These are phyloP conservation scores for Microbotryomycetes sp. DNA, from an alignment of 1,284 basidiomycete genomes.

Conservation along the genomic window DNA sequence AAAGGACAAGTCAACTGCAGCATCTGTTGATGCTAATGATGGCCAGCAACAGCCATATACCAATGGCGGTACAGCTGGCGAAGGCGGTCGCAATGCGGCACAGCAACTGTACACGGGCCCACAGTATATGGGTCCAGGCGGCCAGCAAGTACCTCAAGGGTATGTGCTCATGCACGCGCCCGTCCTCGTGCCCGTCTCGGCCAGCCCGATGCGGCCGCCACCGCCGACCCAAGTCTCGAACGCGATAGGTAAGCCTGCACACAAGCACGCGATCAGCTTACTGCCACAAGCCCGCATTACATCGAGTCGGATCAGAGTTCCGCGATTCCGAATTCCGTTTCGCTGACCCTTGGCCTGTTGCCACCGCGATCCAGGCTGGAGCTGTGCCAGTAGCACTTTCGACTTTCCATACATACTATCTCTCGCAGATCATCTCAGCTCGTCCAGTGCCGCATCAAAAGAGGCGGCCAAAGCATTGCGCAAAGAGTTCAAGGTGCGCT, in stretches of 20 bases:
- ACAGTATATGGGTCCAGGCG: no score
- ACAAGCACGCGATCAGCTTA: no score
- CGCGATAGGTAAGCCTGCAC: conserved; percentile 20
- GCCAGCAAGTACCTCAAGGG: neutral
- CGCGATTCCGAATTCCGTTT: no score
- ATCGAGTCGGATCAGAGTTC: no score
- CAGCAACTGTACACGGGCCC: no score
- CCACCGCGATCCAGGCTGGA: conserved; percentile 19
- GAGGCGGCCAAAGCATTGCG: conserved; percentile 23
- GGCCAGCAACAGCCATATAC: no score
- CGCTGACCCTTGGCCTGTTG: no score
- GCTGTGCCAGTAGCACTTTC: conserved; percentile 13
- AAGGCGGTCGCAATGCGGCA: no score
- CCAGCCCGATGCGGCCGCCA: conserved; percentile 5
- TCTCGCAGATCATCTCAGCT: conserved; percentile 16
- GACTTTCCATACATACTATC: conserved; percentile 23
- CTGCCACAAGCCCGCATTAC: no score
- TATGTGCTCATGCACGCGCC: neutral
- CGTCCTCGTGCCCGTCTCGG: neutral
- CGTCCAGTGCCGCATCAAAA: conserved; percentile 9
- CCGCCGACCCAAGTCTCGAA: conserved; percentile 16
- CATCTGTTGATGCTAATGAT: neutral
- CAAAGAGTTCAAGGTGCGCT: conserved; percentile 28
- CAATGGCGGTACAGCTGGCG: no score
- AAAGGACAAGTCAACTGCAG: neutral